Conservation (phyloP, 2,329 filamentous ascomycete species). For the Alternaria atra region DNA sequence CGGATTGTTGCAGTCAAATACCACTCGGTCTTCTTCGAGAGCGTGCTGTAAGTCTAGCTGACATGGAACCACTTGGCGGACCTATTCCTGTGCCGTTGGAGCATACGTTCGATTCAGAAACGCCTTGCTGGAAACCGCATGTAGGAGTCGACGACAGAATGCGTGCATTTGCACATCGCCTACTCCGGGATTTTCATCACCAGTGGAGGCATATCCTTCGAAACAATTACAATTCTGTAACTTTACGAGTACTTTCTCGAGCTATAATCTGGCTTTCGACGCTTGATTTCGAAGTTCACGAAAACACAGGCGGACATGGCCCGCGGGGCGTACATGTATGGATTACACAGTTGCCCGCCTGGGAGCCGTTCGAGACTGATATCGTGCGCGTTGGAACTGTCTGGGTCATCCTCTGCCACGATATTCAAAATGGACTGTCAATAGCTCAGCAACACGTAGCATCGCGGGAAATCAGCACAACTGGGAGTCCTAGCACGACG, state of each 20-base stretch:
- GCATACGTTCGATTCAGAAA: not conserved
- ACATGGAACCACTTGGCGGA: not conserved
- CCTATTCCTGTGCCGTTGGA: not conserved
- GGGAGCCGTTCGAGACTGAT: not conserved
- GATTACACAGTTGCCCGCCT: slow-evolving; percentile 1
- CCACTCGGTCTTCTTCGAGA: slow-evolving; percentile 2
- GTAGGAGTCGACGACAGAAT: slow-evolving; percentile 2
- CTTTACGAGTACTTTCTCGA: not conserved
- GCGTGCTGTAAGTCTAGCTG: not conserved
- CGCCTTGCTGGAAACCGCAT: not conserved
- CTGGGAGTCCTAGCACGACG: not conserved
- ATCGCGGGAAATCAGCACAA: not conserved
- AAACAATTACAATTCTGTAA: not conserved
- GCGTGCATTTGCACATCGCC: not conserved
- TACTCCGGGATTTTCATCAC: slow-evolving; percentile 5
- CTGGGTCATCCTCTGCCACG: slow-evolving; percentile 1
- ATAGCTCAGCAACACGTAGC: slow-evolving; percentile 1
- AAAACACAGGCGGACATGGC: not conserved
- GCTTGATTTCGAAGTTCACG: not conserved
- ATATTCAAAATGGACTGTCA: not conserved
- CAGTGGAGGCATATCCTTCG: slow-evolving; percentile 3
- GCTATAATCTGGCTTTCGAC: slow-evolving; percentile 1
- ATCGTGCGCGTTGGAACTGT: not conserved
- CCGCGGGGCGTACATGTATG: not conserved
- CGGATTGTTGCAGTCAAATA: not conserved